Percentiles rank a stretch among this genome's conserved stretches.
phyloP scores from a whole-genome alignment of 805 yeast species.

The Isabelozyma pseudorhagii region DNA sequence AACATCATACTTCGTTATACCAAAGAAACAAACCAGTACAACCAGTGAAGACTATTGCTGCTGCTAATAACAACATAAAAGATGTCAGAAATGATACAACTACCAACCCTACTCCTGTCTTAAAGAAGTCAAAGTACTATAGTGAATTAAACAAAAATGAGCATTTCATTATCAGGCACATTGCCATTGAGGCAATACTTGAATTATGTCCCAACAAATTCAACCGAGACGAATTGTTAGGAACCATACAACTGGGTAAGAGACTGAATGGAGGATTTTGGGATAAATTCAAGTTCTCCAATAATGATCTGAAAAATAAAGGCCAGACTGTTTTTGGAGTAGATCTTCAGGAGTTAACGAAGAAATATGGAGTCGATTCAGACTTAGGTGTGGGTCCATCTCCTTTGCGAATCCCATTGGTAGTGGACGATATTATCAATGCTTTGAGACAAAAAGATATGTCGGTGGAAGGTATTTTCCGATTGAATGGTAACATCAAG shows the following conservation, averaged over 20 bases:
- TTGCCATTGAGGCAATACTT: constrained; percentile 53
- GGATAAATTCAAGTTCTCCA: constrained; percentile 46
- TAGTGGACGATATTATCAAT: constrained; percentile 80
- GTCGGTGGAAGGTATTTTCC: constrained; percentile 94
- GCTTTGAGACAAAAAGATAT: constrained; percentile 87
- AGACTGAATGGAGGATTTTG: constrained; percentile 44
- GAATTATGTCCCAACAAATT: constrained; percentile 21
- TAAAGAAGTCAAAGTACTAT: constrained; percentile 45
- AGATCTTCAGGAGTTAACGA: constrained; percentile 66
- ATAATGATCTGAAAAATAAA: constrained; percentile 19
- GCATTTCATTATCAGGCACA: constrained; percentile 54
- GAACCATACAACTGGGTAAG: constrained; percentile 37
- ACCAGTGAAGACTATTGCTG: constrained; percentile 18
- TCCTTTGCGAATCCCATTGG: constrained; percentile 74
- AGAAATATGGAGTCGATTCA: constrained; percentile 76
- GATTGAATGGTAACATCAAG: constrained; percentile 93
- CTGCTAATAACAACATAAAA: constrained; percentile 7
- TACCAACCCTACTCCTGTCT: neutral
- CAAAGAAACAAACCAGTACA: constrained; percentile 28
- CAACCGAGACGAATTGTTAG: constrained; percentile 33
- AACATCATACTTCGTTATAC: constrained; percentile 60
- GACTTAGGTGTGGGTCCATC: constrained; percentile 82
- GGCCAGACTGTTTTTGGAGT: constrained; percentile 64
- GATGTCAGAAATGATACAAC: neutral
- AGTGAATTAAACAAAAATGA: constrained; percentile 62